Evolutionary conservation across 495 filamentous ascomycete species (phyloP).

Genomic region (Penicillium antarcticum): DNA sequence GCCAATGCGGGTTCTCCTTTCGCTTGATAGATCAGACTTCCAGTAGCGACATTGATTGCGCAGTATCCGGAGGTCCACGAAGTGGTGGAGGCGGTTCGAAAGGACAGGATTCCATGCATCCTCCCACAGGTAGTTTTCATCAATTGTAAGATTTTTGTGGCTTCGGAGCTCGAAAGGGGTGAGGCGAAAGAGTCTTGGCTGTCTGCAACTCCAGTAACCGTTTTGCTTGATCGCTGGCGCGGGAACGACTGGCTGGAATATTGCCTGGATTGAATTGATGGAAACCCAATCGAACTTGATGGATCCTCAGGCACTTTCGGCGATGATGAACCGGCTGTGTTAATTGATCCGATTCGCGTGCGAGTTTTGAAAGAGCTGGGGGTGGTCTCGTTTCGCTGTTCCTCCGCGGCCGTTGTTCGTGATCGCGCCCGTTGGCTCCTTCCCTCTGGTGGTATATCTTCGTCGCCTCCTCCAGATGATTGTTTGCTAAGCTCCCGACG

Average conservation of each 20-base stretch:
- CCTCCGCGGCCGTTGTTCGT: slow-evolving; percentile 48
- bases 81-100: slow-evolving; percentile 51
- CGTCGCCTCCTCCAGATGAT: slow-evolving; percentile 29
- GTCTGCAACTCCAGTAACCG: slow-evolving; percentile 26
- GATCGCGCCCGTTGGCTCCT: slow-evolving; percentile 44
- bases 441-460: slow-evolving; percentile 29
- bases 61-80: slow-evolving; percentile 57
- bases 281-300: slow-evolving; percentile 46
- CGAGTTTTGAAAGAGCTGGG: slow-evolving; percentile 37
- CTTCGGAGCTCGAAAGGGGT: slow-evolving; percentile 44
- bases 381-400: slow-evolving; percentile 41
- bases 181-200: slow-evolving; percentile 53
- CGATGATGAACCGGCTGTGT: slow-evolving; percentile 34
- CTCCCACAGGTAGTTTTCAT: slow-evolving; percentile 58
- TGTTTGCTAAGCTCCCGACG: slow-evolving; percentile 27
- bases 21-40: slow-evolving; percentile 54
- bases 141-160: slow-evolving; percentile 49
- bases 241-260: slow-evolving; percentile 26
- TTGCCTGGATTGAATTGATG: slow-evolving; percentile 47
- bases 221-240: slow-evolving; percentile 45
- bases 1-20: slow-evolving; percentile 54
- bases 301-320: slow-evolving; percentile 22
- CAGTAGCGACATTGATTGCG: slow-evolving; percentile 54
- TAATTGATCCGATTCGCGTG: slow-evolving; percentile 45
- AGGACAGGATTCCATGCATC: slow-evolving; percentile 54